These are phyloP conservation scores for Porphyra umbilicalis DNA, from an alignment of 31 red algal species.

Conservation along the genomic window DNA sequence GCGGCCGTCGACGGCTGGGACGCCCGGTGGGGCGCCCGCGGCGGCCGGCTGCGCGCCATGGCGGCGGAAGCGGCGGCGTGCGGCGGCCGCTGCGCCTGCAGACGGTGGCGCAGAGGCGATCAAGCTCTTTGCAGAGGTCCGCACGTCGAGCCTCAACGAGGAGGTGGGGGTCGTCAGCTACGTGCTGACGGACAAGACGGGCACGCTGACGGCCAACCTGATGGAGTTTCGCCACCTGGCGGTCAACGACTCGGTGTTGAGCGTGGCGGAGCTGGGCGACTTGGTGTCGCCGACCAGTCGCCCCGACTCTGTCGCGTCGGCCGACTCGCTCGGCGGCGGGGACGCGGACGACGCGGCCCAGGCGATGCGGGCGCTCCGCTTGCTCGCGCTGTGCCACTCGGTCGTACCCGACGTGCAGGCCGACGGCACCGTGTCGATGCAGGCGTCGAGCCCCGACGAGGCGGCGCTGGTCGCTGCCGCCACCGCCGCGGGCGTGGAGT, in stretches of 20 bases:
- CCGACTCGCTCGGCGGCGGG: background rate
- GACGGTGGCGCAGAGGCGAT: background rate
- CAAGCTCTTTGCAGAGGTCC: conserved; percentile 34
- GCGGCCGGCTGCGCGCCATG: background rate
- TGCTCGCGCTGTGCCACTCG: conserved; percentile 51
- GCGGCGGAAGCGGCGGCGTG: background rate
- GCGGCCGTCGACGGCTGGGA: too few relatives aligned
- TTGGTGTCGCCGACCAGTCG: background rate
- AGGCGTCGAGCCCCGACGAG: conserved; percentile 87
- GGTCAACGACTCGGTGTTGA: background rate
- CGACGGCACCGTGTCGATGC: conserved; percentile 44
- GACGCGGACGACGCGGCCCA: conserved; percentile 5
- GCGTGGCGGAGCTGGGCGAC: background rate
- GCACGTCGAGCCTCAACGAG: conserved; percentile 77
- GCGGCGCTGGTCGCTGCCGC: conserved; percentile 75
- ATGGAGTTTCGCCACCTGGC: conserved; percentile 46
- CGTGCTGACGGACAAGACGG: conserved; percentile 84
- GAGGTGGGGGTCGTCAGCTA: conserved; percentile 68
- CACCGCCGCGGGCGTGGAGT: conserved; percentile 34
- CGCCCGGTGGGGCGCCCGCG: too few relatives aligned
- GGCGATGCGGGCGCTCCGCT: conserved; percentile 16
- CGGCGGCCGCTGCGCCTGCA: background rate
- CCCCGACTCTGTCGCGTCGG: background rate
- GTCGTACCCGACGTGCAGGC: conserved; percentile 30
- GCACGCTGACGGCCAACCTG: conserved; percentile 74